These are phyloP conservation scores for Vitis riparia DNA, from an alignment of 164 flowering plant genomes.

Conservation along the genomic window DNA sequence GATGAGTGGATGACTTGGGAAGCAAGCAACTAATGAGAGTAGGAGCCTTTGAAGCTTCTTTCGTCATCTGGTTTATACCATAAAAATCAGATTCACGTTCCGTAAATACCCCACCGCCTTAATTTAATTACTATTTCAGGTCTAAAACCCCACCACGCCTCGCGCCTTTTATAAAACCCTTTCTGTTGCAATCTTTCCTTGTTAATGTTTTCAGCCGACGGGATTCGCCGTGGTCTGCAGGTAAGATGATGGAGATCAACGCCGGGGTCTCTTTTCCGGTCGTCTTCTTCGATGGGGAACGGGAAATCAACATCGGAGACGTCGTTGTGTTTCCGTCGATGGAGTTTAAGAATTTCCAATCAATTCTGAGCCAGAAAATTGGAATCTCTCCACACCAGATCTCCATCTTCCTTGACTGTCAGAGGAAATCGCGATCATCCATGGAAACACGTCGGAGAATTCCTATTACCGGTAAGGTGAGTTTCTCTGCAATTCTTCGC, in stretches of 20 bases:
- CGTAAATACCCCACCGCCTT: constrained; percentile 36
- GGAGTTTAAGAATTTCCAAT: constrained; percentile 41
- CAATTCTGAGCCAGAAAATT: constrained; percentile 38
- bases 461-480: constrained; percentile 42
- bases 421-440: constrained; percentile 8
- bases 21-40: too few relatives aligned
- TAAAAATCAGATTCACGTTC: not conserved
- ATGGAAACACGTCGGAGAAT: constrained; percentile 8
- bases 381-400: constrained; percentile 63
- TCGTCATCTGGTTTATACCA: too few relatives aligned
- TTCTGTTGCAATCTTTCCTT: not conserved
- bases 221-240: not conserved
- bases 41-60: too few relatives aligned
- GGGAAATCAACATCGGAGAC: constrained; percentile 46
- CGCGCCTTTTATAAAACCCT: constrained; percentile 1
- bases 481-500: constrained; percentile 32
- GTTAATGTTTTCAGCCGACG: too few relatives aligned
- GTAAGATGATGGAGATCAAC: constrained; percentile 11
- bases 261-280: constrained; percentile 34
- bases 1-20: too few relatives aligned
- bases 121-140: constrained; percentile 2
- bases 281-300: constrained; percentile 61
- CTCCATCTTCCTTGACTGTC: constrained; percentile 37
- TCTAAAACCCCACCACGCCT: constrained; percentile 9
- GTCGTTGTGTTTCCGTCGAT: constrained; percentile 26